Evolutionary conservation across 768 basidiomycete species (phyloP).

Genomic region (Ramaria sp.): DNA sequence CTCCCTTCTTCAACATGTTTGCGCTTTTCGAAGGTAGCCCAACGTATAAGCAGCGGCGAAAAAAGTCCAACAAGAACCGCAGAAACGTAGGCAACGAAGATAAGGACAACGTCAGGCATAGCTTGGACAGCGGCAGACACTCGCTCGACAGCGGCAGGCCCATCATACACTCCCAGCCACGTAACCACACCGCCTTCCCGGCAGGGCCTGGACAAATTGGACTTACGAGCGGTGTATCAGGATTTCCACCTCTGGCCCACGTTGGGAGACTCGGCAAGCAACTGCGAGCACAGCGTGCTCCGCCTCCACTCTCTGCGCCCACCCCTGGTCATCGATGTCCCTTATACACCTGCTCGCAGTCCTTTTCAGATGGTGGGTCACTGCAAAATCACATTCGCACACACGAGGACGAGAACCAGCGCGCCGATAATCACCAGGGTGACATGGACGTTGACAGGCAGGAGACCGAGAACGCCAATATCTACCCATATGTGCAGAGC

Average conservation of each 20-base stretch:
- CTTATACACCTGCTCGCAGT: conserved; percentile 67
- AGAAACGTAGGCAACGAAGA: conserved; percentile 24
- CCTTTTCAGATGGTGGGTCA: conserved; percentile 85
- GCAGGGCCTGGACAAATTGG: conserved; percentile 1
- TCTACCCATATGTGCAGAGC: conserved; percentile 17
- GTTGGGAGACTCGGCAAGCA: conserved; percentile 6
- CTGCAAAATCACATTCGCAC: conserved; percentile 79
- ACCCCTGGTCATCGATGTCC: conserved; percentile 44
- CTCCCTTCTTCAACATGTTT: conserved; percentile 46
- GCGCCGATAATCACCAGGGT: conserved; percentile 12
- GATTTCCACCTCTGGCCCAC: conserved; percentile 17
- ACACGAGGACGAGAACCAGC: conserved; percentile 39
- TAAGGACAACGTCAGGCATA: conserved; percentile 6
- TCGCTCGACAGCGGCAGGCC: background rate
- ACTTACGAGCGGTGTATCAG: conserved; percentile 12
- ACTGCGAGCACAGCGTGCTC: background rate
- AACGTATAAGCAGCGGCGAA: conserved; percentile 80
- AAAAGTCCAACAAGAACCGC: conserved; percentile 44
- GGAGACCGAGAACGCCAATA: conserved; percentile 14
- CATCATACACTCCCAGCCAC: background rate
- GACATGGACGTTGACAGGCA: conserved; percentile 16
- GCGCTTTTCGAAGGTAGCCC: conserved; percentile 79
- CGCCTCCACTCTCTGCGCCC: conserved; percentile 21
- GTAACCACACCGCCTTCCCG: background rate
- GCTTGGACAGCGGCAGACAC: background rate